Percentiles rank a stretch among this genome's conserved stretches.
Conservation (phyloP, 768 basidiomycete species). For the Serendipita indica region DNA sequence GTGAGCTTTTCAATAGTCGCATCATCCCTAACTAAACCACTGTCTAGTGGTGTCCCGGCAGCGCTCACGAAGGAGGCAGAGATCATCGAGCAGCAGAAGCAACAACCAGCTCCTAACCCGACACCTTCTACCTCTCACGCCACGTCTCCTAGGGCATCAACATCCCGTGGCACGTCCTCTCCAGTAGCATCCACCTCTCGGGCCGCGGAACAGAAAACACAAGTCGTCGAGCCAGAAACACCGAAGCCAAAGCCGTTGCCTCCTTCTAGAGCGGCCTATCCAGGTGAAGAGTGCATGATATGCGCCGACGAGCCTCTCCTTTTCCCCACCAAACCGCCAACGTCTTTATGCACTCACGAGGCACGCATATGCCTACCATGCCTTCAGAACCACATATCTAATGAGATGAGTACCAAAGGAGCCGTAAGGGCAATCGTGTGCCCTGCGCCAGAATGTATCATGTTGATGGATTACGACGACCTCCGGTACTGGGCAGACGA, state of each 20-base stretch:
- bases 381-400: constrained; percentile 1
- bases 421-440: background rate
- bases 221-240: too few species aligned
- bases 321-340: background rate
- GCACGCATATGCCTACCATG: background rate
- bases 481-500: background rate
- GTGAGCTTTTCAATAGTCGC: background rate
- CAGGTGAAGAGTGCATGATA: constrained; percentile 1
- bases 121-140: background rate
- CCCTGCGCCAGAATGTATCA: background rate
- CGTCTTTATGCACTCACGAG: background rate
- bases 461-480: constrained; percentile 1
- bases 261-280: background rate
- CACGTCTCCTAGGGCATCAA: background rate
- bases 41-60: background rate
- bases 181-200: too few species aligned
- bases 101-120: background rate
- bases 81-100: too few species aligned
- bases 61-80: background rate
- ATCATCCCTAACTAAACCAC: background rate
- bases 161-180: background rate
- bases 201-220: too few species aligned
- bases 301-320: constrained; percentile 7
- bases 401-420: background rate
- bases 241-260: background rate